A percentile compares a stretch with the other conserved stretches of the same genome.
Conservation (phyloP, 1,284 basidiomycete species). For the Vanrija pseudolonga region DNA sequence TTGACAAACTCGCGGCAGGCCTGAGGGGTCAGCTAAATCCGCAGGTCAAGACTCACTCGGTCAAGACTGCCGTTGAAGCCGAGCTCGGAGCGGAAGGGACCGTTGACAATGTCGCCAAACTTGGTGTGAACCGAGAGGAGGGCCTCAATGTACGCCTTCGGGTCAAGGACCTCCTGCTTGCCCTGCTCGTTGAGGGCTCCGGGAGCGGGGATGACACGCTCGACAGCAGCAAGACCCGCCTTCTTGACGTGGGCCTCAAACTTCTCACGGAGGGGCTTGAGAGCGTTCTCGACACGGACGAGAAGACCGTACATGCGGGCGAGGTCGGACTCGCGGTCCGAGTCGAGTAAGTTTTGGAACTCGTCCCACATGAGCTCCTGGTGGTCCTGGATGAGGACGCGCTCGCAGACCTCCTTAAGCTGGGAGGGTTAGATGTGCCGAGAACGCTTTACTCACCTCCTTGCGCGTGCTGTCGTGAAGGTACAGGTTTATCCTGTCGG, state of each 20-base stretch:
- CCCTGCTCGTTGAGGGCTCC: constrained; percentile 60
- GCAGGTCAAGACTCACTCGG: constrained; percentile 37
- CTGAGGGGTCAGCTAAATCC: constrained; percentile 42
- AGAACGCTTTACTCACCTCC: constrained; percentile 49
- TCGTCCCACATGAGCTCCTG: constrained; percentile 86
- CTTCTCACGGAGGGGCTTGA: constrained; percentile 85
- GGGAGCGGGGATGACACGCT: constrained; percentile 59
- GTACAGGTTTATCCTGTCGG: constrained; percentile 91
- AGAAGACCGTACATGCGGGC: constrained; percentile 93
- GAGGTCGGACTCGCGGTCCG: constrained; percentile 88
- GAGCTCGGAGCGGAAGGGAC: constrained; percentile 89
- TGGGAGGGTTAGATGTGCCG: constrained; percentile 16
- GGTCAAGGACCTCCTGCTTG: constrained; percentile 63
- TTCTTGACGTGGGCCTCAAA: constrained; percentile 95
- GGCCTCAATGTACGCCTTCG: constrained; percentile 91
- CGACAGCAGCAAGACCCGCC: constrained; percentile 77
- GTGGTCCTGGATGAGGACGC: constrained; percentile 86
- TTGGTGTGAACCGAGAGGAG: constrained; percentile 86
- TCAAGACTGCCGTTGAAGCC: constrained; percentile 94
- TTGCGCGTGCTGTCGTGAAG: constrained; percentile 84
- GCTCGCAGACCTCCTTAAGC: constrained; percentile 86
- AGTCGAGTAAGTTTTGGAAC: constrained; percentile 89
- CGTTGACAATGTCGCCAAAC: constrained; percentile 83
- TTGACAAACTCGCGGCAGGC: constrained; percentile 97
- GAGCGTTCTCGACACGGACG: constrained; percentile 79